phyloP scores from a whole-genome alignment of 2,329 filamentous ascomycete species.

The Geosmithia flava region DNA sequence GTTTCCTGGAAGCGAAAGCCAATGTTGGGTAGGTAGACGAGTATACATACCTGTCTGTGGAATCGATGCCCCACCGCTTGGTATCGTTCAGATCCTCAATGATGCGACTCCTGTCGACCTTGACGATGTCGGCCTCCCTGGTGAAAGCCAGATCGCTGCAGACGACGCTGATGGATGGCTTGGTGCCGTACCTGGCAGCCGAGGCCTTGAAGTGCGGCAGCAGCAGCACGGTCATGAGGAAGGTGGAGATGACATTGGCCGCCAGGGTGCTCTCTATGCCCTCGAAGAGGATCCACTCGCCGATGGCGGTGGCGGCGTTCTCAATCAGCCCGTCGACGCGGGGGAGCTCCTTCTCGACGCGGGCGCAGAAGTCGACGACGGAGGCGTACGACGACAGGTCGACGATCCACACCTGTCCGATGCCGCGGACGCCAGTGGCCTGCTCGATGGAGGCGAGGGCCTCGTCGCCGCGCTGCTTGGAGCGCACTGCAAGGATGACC shows the following conservation, averaged over 20 bases:
- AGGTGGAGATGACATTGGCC: conserved; percentile 16
- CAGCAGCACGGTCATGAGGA: conserved; percentile 28
- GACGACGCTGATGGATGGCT: conserved; percentile 23
- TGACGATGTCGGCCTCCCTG: not conserved
- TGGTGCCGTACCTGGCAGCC: conserved; percentile 16
- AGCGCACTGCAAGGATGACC: conserved; percentile 19
- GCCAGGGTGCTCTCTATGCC: conserved; percentile 3
- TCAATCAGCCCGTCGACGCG: conserved; percentile 2
- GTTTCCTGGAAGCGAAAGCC: too few species aligned
- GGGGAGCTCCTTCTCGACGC: not conserved
- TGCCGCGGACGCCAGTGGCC: conserved; percentile 1
- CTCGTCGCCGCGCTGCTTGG: conserved; percentile 2
- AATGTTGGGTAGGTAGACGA: not conserved
- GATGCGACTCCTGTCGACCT: not conserved
- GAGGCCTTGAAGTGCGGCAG: conserved; percentile 27
- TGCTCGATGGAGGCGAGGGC: conserved; percentile 1
- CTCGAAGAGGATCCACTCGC: not conserved
- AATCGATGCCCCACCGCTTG: not conserved
- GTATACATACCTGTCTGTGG: not conserved
- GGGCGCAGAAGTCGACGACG: conserved; percentile 1
- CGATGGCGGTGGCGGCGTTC: conserved; percentile 1
- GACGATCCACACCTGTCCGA: conserved; percentile 24
- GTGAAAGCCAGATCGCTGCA: conserved; percentile 19
- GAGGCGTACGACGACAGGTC: conserved; percentile 15
- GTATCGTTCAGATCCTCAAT: conserved; percentile 2